These are phyloP conservation scores for Rhazya stricta DNA, from an alignment of 257 asterid species.

Conservation along the genomic window DNA sequence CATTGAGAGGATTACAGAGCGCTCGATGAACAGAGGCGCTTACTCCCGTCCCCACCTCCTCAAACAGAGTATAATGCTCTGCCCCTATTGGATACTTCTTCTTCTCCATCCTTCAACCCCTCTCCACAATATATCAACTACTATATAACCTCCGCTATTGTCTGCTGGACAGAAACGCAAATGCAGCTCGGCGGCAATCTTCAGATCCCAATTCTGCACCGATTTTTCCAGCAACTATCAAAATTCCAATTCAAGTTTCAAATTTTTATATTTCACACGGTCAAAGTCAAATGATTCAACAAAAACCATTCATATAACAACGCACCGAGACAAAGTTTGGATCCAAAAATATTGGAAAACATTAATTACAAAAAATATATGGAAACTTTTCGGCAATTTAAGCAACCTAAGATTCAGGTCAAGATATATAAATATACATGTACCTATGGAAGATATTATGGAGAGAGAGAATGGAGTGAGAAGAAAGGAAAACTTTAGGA, in stretches of 20 bases:
- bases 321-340: slow-evolving; percentile 15
- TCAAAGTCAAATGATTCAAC: slow-evolving; percentile 2
- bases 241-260: not conserved
- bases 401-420: slow-evolving; percentile 4
- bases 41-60: slow-evolving; percentile 89
- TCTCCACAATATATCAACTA: not conserved
- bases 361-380: not conserved
- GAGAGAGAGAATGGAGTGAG: slow-evolving; percentile 11
- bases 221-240: slow-evolving; percentile 5
- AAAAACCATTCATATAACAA: not conserved
- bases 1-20: slow-evolving; percentile 54
- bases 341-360: slow-evolving; percentile 17
- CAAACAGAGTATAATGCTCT: slow-evolving; percentile 63
- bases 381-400: slow-evolving; percentile 9
- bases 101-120: slow-evolving; percentile 48
- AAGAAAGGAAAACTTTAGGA: not conserved
- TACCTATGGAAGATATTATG: not conserved
- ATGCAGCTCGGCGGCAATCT: slow-evolving; percentile 33
- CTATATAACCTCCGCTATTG: not conserved
- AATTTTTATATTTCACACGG: not conserved
- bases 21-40: slow-evolving; percentile 95
- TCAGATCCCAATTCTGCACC: slow-evolving; percentile 36
- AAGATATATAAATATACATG: not conserved
- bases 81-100: slow-evolving; percentile 93
- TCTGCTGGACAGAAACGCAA: slow-evolving; percentile 6